Conservation (phyloP, 2,329 filamentous ascomycete species). For the Chaetomium sp. region DNA sequence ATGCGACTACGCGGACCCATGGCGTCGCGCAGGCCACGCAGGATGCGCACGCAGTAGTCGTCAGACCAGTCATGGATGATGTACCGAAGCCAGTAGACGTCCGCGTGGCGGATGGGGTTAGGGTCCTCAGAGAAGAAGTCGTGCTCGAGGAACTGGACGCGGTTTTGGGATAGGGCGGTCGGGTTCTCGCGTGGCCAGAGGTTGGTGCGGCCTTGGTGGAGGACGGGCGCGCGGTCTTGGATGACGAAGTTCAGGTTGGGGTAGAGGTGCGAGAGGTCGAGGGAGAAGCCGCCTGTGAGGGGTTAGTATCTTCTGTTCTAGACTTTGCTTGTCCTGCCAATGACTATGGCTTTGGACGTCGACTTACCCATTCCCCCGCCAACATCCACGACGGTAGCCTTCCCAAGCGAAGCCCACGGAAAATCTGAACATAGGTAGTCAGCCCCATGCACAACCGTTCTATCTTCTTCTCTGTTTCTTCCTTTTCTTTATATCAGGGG, state of each 20-base stretch:
- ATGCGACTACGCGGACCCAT: slow-evolving; percentile 16
- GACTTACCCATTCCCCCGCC: neutral
- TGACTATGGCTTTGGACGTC: neutral
- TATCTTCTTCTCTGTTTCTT: no score
- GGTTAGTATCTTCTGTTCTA: neutral
- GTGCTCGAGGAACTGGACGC: slow-evolving; percentile 12
- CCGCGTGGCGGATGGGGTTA: slow-evolving; percentile 1
- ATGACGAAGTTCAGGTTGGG: neutral
- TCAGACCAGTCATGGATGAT: slow-evolving; percentile 24
- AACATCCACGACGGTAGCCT: neutral
- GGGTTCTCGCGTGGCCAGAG: neutral
- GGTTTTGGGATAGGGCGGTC: neutral
- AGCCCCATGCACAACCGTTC: no score
- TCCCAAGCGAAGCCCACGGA: neutral
- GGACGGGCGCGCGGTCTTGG: neutral
- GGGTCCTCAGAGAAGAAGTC: slow-evolving; percentile 20
- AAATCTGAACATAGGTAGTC: neutral
- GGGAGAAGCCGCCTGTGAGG: neutral
- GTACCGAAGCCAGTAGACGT: slow-evolving; percentile 18
- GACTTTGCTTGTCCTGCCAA: no score
- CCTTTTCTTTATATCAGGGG: no score
- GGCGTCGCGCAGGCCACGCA: slow-evolving; percentile 12
- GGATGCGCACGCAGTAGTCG: slow-evolving; percentile 14
- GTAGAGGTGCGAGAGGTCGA: neutral
- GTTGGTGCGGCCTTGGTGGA: neutral